Percentiles rank a stretch among this genome's conserved stretches.
phyloP scores from a whole-genome alignment of 2,329 filamentous ascomycete genomes.

The Fusarium udum region DNA sequence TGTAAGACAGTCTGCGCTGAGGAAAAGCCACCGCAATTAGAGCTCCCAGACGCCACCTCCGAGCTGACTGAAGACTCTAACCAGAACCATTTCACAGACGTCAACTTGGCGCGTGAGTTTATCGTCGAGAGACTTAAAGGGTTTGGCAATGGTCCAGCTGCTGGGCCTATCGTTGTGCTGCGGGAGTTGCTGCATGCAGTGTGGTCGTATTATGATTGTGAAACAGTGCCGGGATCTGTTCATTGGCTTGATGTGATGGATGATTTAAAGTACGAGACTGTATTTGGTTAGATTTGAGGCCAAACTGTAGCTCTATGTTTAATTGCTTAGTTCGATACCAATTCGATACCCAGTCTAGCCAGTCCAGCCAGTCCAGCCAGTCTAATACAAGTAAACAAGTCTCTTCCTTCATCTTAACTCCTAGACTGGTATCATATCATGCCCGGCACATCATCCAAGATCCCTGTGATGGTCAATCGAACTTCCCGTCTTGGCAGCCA shows the following conservation, averaged over 20 bases:
- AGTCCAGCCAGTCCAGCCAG: too few species aligned
- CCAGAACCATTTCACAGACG: not conserved
- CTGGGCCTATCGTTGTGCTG: constrained; percentile 19
- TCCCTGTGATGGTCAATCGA: not conserved
- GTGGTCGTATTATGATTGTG: constrained; percentile 28
- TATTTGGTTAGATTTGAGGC: constrained; percentile 17
- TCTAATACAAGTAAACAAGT: too few species aligned
- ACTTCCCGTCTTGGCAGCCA: constrained; percentile 2
- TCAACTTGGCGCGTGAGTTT: constrained; percentile 14
- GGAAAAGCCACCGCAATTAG: constrained; percentile 2
- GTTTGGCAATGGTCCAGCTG: not conserved
- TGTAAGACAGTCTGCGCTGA: constrained; percentile 8
- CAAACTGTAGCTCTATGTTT: not conserved
- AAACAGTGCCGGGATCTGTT: constrained; percentile 15
- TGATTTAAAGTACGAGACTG: constrained; percentile 30
- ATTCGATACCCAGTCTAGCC: too few species aligned
- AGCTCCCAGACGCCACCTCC: not conserved
- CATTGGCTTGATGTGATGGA: constrained; percentile 28
- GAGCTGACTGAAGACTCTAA: not conserved
- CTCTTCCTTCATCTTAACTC: too few species aligned
- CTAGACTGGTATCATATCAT: not conserved
- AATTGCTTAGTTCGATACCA: not conserved
- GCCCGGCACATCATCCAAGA: not conserved
- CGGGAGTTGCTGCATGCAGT: constrained; percentile 24
- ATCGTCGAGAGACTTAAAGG: constrained; percentile 16